Evolutionary conservation across 441 rosid genomes (phyloP).

Genomic region (Daphne laureola): DNA sequence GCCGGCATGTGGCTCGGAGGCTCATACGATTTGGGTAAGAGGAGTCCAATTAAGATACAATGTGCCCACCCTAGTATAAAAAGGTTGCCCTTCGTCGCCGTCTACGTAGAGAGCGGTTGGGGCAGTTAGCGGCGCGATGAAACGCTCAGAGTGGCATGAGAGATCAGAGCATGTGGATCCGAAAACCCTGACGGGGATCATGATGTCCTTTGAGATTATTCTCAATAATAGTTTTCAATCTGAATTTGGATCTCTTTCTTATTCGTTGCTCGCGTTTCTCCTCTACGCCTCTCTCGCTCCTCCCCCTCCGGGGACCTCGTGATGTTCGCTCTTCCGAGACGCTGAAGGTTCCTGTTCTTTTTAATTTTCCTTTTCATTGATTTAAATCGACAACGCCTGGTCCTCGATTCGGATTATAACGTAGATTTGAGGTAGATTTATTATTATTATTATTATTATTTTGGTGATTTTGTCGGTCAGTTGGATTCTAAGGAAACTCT

Average conservation of each 20-base stretch:
- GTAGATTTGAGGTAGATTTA: no score
- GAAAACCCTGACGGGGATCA: slow-evolving; percentile 13
- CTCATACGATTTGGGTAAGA: no score
- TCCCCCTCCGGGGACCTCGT: not conserved
- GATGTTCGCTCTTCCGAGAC: slow-evolving; percentile 8
- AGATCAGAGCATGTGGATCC: slow-evolving; percentile 8
- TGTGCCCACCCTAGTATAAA: no score
- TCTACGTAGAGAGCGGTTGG: no score
- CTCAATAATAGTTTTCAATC: slow-evolving; percentile 15
- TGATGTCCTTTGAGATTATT: slow-evolving; percentile 7
- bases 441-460: no score
- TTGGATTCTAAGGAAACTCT: no score
- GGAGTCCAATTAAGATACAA: no score
- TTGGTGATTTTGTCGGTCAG: no score
- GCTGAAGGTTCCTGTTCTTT: slow-evolving; percentile 10
- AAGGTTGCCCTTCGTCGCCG: no score
- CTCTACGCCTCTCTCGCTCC: not conserved
- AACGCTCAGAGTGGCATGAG: slow-evolving; percentile 9
- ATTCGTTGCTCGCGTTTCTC: slow-evolving; percentile 10
- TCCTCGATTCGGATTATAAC: no score
- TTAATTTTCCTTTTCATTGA: not conserved
- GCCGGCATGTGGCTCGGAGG: no score
- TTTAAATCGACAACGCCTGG: no score
- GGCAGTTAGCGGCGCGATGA: not conserved
- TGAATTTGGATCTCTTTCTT: not conserved